phyloP scores from a whole-genome alignment of 169 alveolate genomes.

The Eimeria praecox region DNA sequence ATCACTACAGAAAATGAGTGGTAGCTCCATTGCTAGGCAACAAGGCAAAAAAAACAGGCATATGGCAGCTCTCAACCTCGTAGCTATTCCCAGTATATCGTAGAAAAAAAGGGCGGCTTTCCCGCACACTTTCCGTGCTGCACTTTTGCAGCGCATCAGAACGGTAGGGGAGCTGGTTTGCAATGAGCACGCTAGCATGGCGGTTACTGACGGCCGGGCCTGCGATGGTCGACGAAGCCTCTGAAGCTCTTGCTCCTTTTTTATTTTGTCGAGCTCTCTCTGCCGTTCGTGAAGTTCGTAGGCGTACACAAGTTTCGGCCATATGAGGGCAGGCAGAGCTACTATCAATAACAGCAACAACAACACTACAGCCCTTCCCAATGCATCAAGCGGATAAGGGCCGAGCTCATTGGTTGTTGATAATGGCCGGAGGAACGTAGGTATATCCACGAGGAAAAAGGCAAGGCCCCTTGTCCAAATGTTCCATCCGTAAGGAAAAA shows the following conservation, averaged over 20 bases:
- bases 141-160: neutral
- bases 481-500: conserved; percentile 59
- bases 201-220: conserved; percentile 72
- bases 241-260: conserved; percentile 37
- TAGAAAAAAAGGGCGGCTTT: neutral
- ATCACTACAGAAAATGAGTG: conserved; percentile 51
- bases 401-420: conserved; percentile 53
- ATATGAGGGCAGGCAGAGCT: conserved; percentile 1
- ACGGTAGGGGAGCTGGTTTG: neutral
- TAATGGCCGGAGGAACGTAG: conserved; percentile 15
- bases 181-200: conserved; percentile 51
- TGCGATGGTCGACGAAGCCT: conserved; percentile 54
- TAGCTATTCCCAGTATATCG: neutral
- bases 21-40: conserved; percentile 7
- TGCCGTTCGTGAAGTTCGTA: conserved; percentile 39
- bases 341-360: conserved; percentile 23
- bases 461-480: neutral
- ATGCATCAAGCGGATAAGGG: conserved; percentile 31
- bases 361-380: neutral
- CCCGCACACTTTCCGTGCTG: neutral
- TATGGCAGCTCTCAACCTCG: conserved; percentile 26
- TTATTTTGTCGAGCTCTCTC: conserved; percentile 30
- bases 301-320: conserved; percentile 44
- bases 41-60: conserved; percentile 30
- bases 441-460: neutral